Evolutionary conservation across 805 yeast genomes (phyloP), one percentile per base, ranked within the genome.

Genomic region (Metschnikowia gelsemii): DNA sequence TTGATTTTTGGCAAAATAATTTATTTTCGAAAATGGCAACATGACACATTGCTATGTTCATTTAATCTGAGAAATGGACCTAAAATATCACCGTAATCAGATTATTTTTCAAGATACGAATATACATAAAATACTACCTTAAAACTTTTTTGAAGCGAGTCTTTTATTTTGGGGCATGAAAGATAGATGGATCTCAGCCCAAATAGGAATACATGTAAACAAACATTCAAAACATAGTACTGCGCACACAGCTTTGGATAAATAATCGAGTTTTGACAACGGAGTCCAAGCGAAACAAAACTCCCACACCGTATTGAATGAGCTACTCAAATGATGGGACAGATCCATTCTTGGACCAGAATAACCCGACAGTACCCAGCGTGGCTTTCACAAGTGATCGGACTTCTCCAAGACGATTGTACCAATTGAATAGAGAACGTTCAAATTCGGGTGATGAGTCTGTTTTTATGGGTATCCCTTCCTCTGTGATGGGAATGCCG

Each of bases 351-450:
- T 49, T 49, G 46, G 68, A 64, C 31, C 46, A 50, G n/a, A 42
- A 46, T n/a, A 37, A 40, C n/a, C 71, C 70, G 5, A 50, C 59
- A 30, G 50, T 61, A 13, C 75, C 75, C 4, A 51, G 54, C 40
- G 67, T 69, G 9, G 73, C 72, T 1, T 69, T 68, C 50, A 65
- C 69, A 0, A 58, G 63, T 35, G 68, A 66, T 38, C 51, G 67
- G 27, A 51, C 59, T 3, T 65, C 72, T 2, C 72, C 73, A 1
- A 63, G 63, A 52, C 57, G 69, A 38, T 63, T 56, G 33, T 59
- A 56, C 20, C 62, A 61, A 20, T 49, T 54, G n/a, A 54, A 49
- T 22, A 35, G 40, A 17, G 60, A 50, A 18, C 52, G 47, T 6
- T 47, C 50, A 5, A 56, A 51, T 6, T 48, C 43, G 13, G 58